Evolutionary conservation across 495 filamentous ascomycete species (phyloP), one percentile per base, ranked within the genome.

Genomic region (Zalerion maritima): DNA sequence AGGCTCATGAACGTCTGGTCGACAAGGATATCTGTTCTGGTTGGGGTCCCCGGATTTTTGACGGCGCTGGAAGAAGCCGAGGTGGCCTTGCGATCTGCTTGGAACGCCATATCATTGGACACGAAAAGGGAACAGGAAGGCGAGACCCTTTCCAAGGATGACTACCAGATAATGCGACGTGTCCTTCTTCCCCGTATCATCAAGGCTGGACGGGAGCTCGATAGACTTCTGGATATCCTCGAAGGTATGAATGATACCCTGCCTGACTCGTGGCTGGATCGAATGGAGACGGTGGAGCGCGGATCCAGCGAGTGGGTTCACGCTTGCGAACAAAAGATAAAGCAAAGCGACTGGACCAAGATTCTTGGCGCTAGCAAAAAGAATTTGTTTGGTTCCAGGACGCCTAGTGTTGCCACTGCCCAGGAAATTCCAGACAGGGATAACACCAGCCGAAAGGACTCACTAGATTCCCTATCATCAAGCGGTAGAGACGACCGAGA

Each of bases 261-360:
- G 6, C 89, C 89, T 0, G 82, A 92, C 18, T 43, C 54, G 12
- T 97, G 91, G 91, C 70, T 94, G 26, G 81, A 86, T 33, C 62
- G 73, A 5, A 69, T 96, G 42, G 91, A 96, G 46, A 47, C 51
- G 0, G 53, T 94, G 9, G 91, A 97, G 43, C 60, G 69, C 7
- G 68, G 78, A n/a, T 93, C 85, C 52, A 67, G 71, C 5, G 58
- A 68, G 9, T 96, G 89, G 91, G 72, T 71, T 9, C 45, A 47
- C 14, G 45, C 46, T 3, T 57, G 55, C 19, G 60, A 66, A 26
- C 42, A 36, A 11, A 52, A 50, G 37, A 45, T 59, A 15, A 41
- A 42, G 16, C 49, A 57, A 28, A 31, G 51, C 4, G 46, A 62
- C 21, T 45, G 38, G 35, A 37, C 42, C 2, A 34, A 16, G 21